Evolutionary conservation across 495 filamentous ascomycete species (phyloP).

Genomic region (Pseudoneurospora amorphoporcata): DNA sequence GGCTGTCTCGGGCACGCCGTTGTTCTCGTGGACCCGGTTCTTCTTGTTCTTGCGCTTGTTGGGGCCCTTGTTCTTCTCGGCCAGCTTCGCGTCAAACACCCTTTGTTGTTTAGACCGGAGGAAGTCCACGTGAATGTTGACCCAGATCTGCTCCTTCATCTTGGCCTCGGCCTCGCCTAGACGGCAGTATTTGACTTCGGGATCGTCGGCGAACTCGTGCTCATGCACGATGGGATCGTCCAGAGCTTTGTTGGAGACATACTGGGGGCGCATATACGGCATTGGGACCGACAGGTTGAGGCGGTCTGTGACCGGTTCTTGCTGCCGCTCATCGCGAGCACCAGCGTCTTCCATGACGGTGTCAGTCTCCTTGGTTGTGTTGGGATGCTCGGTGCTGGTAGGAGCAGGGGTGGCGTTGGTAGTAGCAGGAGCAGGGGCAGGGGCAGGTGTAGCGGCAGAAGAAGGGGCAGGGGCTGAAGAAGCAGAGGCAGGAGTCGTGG

Average conservation of each 20-base stretch:
- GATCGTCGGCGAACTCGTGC: constrained; percentile 75
- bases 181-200: constrained; percentile 69
- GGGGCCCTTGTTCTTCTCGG: constrained; percentile 36
- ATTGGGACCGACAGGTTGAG: neutral
- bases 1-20: constrained; percentile 42
- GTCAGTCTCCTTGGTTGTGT: neutral
- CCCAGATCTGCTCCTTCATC: constrained; percentile 83
- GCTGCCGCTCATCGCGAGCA: neutral
- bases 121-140: constrained; percentile 86
- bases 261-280: neutral
- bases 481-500: neutral
- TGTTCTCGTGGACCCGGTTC: constrained; percentile 40
- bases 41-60: constrained; percentile 39
- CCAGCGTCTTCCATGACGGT: neutral
- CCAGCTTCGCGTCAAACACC: constrained; percentile 53
- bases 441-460: neutral
- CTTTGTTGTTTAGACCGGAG: constrained; percentile 74
- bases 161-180: constrained; percentile 58
- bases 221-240: constrained; percentile 53
- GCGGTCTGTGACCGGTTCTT: neutral
- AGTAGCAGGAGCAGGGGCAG: neutral
- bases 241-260: constrained; percentile 5
- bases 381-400: neutral
- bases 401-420: neutral
- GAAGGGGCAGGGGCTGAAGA: neutral